Base-by-base conservation (phyloP, 2,329 filamentous ascomycete genomes). In the Hypoxylon sp. region DNA sequence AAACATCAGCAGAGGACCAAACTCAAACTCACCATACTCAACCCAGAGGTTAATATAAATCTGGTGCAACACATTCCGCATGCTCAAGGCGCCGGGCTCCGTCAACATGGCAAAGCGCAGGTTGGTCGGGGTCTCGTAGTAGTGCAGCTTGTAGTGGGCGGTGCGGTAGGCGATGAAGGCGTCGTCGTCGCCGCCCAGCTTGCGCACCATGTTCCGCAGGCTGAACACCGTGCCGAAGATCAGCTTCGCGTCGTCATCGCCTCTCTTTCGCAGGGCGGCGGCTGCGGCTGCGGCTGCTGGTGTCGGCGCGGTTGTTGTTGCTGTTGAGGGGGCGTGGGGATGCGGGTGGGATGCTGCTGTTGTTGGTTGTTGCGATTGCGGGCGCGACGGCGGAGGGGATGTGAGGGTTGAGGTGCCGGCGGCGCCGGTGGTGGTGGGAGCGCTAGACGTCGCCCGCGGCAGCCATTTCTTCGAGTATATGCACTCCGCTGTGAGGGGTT, bases 1-100 rank as follows among this genome's bases (percentile, higher is more conserved):
- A 34, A 41, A 21, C 25, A 30, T 21, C 5, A 32, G 1, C 25
- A 52, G 9, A 25, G 17, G 21, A 13, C 17, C 14, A 21, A 14
- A 82, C 85, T 65, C 14, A 21, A 14, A 82, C 85, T 65, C 80
- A 93, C 92, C 91, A 76, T 96, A 99, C 83, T 99, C 96, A 17
- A 99, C 95, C 83, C 96, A 99, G 23, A 98, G 87, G 79, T 97
- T 98, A 64, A 98, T 97, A 80, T 98, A 99, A 69, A 99, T 98
- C 85, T 99, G 96, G 79, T 99, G 94, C 76, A 99, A 82, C 21
- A 97, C 95, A 74, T 97, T 93, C 48, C 94, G 89, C 89, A 99
- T 95, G 80, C 94, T 98, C 72, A 92, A 88, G 63, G 93, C 92
- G 72, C 89, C 91, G 38, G 92, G 93, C 81, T 98, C 96, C 23